phyloP scores from a whole-genome alignment of 148 eudicot genomes.

The Rhododendron henanense region DNA sequence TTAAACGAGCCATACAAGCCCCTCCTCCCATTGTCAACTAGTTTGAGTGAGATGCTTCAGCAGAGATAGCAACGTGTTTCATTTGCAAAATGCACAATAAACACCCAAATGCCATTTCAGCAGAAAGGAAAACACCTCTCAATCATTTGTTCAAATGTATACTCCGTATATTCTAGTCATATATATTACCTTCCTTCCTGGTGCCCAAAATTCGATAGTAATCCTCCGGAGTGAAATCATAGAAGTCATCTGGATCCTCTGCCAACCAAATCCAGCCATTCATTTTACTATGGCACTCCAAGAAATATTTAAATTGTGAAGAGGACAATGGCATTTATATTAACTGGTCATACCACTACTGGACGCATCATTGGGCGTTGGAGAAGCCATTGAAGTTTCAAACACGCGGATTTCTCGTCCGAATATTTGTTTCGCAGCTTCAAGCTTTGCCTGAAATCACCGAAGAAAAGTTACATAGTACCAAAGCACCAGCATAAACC shows the following conservation, averaged over 20 bases:
- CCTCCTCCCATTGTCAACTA: neutral
- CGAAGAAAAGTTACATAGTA: neutral
- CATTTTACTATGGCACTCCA: neutral
- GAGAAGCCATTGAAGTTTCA: constrained; percentile 50
- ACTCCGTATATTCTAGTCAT: neutral
- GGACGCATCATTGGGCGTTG: constrained; percentile 24
- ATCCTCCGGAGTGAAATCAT: constrained; percentile 74
- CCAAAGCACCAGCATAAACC: neutral
- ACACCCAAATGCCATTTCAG: neutral
- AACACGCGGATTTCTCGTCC: constrained; percentile 79
- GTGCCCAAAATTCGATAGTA: constrained; percentile 50
- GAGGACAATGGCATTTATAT: neutral
- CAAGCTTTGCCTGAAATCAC: constrained; percentile 50
- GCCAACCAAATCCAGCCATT: constrained; percentile 16
- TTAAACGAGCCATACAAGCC: neutral
- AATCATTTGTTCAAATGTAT: neutral
- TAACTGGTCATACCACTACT: constrained; percentile 18
- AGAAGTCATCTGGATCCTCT: constrained; percentile 77
- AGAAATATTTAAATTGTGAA: neutral
- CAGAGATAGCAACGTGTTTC: neutral
- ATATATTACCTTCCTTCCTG: constrained; percentile 57
- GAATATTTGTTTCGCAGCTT: constrained; percentile 56
- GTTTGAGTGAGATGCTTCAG: neutral
- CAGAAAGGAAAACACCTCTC: neutral
- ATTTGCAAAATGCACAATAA: neutral